These are phyloP conservation scores for Acephala macrosclerotiorum DNA, from an alignment of 2,329 filamentous ascomycete genomes.

Conservation along the genomic window DNA sequence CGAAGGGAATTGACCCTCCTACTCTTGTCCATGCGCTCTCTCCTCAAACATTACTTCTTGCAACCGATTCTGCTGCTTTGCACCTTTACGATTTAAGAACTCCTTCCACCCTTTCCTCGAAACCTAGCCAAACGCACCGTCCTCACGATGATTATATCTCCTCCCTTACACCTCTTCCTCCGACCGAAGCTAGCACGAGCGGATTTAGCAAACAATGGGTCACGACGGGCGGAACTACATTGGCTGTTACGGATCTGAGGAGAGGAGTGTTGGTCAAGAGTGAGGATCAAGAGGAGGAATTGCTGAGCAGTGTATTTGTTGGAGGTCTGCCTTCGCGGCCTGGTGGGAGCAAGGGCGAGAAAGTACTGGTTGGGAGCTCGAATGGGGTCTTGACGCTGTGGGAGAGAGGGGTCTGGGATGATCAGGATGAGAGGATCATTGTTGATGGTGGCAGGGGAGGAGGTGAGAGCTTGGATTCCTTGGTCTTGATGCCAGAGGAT, in stretches of 20 bases:
- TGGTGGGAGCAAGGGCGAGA: conserved; percentile 73
- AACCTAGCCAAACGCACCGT: conserved; percentile 79
- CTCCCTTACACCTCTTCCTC: conserved; percentile 82
- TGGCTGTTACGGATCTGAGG: conserved; percentile 88
- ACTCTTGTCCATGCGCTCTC: conserved; percentile 84
- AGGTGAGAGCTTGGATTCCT: conserved; percentile 82
- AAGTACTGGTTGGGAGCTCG: conserved; percentile 76
- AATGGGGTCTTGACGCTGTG: conserved; percentile 88
- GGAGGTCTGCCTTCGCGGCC: conserved; percentile 72
- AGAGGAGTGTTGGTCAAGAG: conserved; percentile 86
- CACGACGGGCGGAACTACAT: conserved; percentile 88
- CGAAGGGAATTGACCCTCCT: conserved; percentile 67
- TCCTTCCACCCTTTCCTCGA: conserved; percentile 60
- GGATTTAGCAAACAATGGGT: conserved; percentile 96
- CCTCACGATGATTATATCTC: conserved; percentile 95
- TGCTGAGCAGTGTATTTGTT: conserved; percentile 83
- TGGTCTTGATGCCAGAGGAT: conserved; percentile 74
- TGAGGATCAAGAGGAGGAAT: conserved; percentile 93
- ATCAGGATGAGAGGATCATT: conserved; percentile 88
- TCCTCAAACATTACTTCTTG: conserved; percentile 86
- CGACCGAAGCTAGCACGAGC: conserved; percentile 81
- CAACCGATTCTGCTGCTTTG: conserved; percentile 87
- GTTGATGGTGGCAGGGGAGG: conserved; percentile 69
- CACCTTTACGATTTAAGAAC: conserved; percentile 87
- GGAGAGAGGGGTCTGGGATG: conserved; percentile 95